A percentile compares a stretch with the other conserved stretches of the same genome.
These are phyloP conservation scores for Calonectria honghensis DNA, from an alignment of 2,329 filamentous ascomycete species.

Conservation along the genomic window DNA sequence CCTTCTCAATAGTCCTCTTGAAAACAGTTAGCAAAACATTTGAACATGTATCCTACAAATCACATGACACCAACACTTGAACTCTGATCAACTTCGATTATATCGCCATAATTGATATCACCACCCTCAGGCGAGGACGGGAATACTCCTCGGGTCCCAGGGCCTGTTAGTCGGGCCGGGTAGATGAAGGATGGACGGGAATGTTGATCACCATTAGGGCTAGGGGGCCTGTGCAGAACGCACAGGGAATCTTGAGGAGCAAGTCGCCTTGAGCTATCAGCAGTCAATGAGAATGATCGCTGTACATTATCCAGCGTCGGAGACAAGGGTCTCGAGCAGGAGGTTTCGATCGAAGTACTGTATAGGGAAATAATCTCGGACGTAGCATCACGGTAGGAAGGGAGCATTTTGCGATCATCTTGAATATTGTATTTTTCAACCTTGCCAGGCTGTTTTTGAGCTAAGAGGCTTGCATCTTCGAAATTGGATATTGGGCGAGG, in stretches of 20 bases:
- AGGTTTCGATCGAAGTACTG: conserved; percentile 69
- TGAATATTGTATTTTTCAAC: conserved; percentile 58
- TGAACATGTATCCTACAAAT: conserved; percentile 11
- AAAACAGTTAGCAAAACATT: conserved; percentile 31
- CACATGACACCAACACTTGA: conserved; percentile 64
- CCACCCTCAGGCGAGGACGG: conserved; percentile 70
- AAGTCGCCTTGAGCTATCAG: conserved; percentile 68
- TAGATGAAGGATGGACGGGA: conserved; percentile 76
- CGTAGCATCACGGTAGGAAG: conserved; percentile 70
- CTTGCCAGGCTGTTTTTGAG: conserved; percentile 56
- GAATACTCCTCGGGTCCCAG: conserved; percentile 69
- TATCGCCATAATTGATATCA: conserved; percentile 69
- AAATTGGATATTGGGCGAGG: conserved; percentile 56
- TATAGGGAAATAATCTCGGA: conserved; percentile 76
- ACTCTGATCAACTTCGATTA: conserved; percentile 69
- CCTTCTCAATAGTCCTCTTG: conserved; percentile 68
- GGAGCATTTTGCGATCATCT: conserved; percentile 67
- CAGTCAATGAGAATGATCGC: conserved; percentile 74
- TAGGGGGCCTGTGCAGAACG: conserved; percentile 69
- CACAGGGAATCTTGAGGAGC: conserved; percentile 68
- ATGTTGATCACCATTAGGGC: conserved; percentile 66
- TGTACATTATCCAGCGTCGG: conserved; percentile 67
- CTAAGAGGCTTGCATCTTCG: conserved; percentile 54
- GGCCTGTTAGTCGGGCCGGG: conserved; percentile 73
- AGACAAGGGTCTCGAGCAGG: conserved; percentile 64